A percentile compares a stretch with the other conserved stretches of the same genome.
phyloP scores from a whole-genome alignment of 768 basidiomycete species.

The Tylopilus subfusipes region DNA sequence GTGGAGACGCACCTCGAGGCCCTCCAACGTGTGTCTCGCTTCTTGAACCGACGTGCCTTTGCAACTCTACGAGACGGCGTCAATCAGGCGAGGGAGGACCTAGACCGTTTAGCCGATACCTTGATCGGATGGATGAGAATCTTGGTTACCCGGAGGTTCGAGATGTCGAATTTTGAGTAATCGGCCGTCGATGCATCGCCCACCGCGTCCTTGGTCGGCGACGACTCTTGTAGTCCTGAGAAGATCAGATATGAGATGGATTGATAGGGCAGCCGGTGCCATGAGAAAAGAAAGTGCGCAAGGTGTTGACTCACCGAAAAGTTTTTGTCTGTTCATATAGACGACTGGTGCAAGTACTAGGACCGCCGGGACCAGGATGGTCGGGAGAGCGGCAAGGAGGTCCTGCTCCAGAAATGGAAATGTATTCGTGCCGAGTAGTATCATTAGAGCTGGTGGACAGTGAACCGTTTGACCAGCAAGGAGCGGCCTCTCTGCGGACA shows the following conservation, averaged over 20 bases:
- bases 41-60: constrained; percentile 58
- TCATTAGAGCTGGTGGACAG: not conserved
- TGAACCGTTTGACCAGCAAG: not conserved
- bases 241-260: constrained; percentile 14
- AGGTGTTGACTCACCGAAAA: constrained; percentile 12
- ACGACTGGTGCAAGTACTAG: constrained; percentile 11
- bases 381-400: constrained; percentile 5
- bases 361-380: constrained; percentile 10
- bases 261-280: not conserved
- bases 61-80: constrained; percentile 54
- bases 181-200: not conserved
- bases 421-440: no score
- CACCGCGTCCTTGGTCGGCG: not conserved
- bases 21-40: constrained; percentile 55
- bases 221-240: constrained; percentile 1
- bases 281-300: not conserved
- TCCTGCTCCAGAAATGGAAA: constrained; percentile 1
- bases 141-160: constrained; percentile 45
- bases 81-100: not conserved
- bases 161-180: constrained; percentile 27
- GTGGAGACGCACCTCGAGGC: constrained; percentile 53
- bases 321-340: constrained; percentile 14
- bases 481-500: not conserved
- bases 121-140: constrained; percentile 70
- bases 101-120: constrained; percentile 24